Base-by-base conservation (phyloP, 2,329 filamentous ascomycete genomes). In the Hypoxylon sp. region DNA sequence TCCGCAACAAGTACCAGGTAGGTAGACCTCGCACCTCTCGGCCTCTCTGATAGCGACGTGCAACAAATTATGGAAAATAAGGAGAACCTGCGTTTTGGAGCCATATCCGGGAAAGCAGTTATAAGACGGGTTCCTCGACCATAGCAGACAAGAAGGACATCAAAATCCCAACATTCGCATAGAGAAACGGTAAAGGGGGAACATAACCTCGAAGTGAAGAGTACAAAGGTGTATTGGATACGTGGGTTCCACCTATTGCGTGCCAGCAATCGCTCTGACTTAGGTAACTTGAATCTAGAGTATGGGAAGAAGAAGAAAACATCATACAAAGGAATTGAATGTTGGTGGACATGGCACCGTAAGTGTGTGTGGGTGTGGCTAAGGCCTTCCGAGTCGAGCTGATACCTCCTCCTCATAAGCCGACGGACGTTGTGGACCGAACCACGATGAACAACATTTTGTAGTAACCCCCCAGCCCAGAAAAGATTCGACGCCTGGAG, bases 121-220 rank as follows among this genome's bases (percentile, higher is more conserved):
- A 18, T 35, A 35, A 35, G 31, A 35, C 5, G 17, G 8, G 27
- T 11, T 29, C 13, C 9, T 17, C n/a, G 9, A 23, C 4, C 21
- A 13, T 35, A 45, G 29, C 11, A 31, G 21, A 31, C 21, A 37
- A 35, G 17, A 57, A 60, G n/a, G n/a, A n/a, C n/a, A n/a, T n/a
- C n/a, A n/a, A 47, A 60, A 62, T 68, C 59, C 59, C 60, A 64
- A 52, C 63, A 67, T 64, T 64, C 51, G 45, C 49, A 49, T 45
- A 57, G 45, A 51, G 21, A 52, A 49, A n/a, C n/a, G n/a, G n/a
- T n/a, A 53, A 55, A 41, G 53, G 42, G 48, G 55, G 60, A 52
- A 55, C 60, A 63, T 45, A 55, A 63, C 56, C 60, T 60, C 51
- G 63, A 48, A 54, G 52, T 35, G 40, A 42, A 51, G 43, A 27